Base-by-base conservation (phyloP, 106 monocot species). In the Xerophyta viscosa region DNA sequence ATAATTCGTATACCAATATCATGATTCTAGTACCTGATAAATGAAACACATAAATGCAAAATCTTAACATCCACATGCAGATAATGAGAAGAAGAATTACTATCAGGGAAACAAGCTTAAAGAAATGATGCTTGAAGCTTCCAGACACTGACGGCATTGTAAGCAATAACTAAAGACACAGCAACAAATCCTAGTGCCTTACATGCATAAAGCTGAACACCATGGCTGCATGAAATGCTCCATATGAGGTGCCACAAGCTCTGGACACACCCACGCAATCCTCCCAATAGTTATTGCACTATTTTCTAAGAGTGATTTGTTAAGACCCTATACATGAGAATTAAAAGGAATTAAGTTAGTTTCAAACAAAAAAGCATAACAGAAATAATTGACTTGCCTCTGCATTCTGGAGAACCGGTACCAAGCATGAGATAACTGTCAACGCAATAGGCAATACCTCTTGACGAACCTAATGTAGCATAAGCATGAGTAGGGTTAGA, bases 241-340 rank as follows among this genome's bases (percentile, higher is more conserved):
- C 67, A 85, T 70, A 71, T 89, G 96, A 22, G 88, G 96, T 30
- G 96, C 69, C n/a, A 89, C 89, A 70, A 82, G 65, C 25, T 89
- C 96, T 19, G 89, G 81, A 63, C 89, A 96, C 26, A 89, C 81
- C 96, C 96, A 88, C 10, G 71, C 78, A 45, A 96, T 73, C 68
- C 96, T 88, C 29, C 88, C 96, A 63, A 96, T 81, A 28, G 96
- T 96, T 58, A 98, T 89, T 88, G 37, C 84, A 84, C 82, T 98
- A 23, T 98, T 98, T 51, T 98, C 96, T 58, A 86, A 2, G 24
- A 98, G 79, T 47, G 96, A 98, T 47, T 98, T 98, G 64, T 89
- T 85, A 29, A 85, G 43, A 52, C 76, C 82, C 96, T 98, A 53
- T 6, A 59, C 48, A 41, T 27, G 28, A 52, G 2, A 58, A 2